phyloP scores from a whole-genome alignment of 805 yeast genomes.

The Candida multigemmis region DNA sequence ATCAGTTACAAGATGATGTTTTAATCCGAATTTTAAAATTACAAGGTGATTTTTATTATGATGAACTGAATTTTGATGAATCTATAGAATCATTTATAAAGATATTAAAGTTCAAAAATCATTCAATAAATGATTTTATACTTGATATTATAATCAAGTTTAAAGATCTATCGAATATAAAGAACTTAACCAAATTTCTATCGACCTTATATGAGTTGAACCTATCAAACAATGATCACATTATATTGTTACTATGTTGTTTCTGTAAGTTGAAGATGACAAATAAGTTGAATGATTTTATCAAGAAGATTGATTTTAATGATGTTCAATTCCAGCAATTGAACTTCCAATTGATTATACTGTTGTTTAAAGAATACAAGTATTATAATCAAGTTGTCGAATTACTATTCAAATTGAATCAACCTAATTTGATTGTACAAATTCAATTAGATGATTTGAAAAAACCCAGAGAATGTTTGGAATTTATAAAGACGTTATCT shows the following conservation, averaged over 20 bases:
- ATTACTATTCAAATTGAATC: constrained; percentile 62
- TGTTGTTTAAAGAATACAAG: constrained; percentile 64
- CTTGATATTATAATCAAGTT: constrained; percentile 74
- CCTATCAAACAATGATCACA: constrained; percentile 66
- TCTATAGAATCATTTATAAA: constrained; percentile 71
- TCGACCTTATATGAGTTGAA: constrained; percentile 48
- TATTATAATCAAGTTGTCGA: constrained; percentile 58
- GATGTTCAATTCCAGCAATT: constrained; percentile 30
- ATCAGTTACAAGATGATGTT: constrained; percentile 18
- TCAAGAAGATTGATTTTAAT: constrained; percentile 29
- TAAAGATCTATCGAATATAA: constrained; percentile 67
- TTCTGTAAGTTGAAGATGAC: constrained; percentile 66
- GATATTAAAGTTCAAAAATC: constrained; percentile 17
- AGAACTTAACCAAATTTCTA: constrained; percentile 53
- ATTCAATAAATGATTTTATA: constrained; percentile 28
- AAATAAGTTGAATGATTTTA: constrained; percentile 48
- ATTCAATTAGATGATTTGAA: constrained; percentile 60
- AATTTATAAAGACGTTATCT: constrained; percentile 56
- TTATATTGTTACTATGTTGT: constrained; percentile 70
- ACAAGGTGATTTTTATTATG: constrained; percentile 68
- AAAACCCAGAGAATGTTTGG: constrained; percentile 34
- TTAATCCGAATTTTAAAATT: constrained; percentile 22
- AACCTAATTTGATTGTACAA: constrained; percentile 67
- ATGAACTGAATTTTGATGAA: constrained; percentile 53
- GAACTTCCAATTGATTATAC: constrained; percentile 60